These are phyloP conservation scores for Pezicula neosporulosa DNA, from an alignment of 2,329 filamentous ascomycete species.

Conservation along the genomic window DNA sequence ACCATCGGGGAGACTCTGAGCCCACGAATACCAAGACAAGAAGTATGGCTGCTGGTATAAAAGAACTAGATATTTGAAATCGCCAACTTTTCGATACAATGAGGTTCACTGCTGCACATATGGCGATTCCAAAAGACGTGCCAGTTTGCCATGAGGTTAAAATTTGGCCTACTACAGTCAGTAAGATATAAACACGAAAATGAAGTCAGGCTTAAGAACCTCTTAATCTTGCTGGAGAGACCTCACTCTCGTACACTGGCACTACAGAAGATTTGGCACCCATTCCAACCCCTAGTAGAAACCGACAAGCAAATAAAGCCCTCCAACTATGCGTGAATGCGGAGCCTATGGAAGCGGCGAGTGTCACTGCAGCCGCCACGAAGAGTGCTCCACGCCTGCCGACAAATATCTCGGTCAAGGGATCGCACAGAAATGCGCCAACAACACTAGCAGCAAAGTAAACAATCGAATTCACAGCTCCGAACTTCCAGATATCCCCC, in stretches of 20 bases:
- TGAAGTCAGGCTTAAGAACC: constrained; percentile 49
- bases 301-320: constrained; percentile 66
- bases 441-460: constrained; percentile 17
- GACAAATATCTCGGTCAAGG: constrained; percentile 63
- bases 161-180: background rate
- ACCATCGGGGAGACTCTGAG: constrained; percentile 61
- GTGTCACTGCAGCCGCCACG: constrained; percentile 60
- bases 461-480: background rate
- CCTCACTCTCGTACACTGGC: constrained; percentile 65
- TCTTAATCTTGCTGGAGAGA: constrained; percentile 46
- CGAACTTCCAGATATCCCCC: background rate
- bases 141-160: constrained; percentile 83
- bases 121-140: constrained; percentile 59
- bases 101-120: constrained; percentile 60
- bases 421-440: constrained; percentile 65
- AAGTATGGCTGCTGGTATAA: constrained; percentile 57
- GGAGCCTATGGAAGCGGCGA: constrained; percentile 65
- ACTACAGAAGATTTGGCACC: constrained; percentile 68
- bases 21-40: constrained; percentile 60
- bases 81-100: constrained; percentile 46
- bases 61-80: constrained; percentile 49
- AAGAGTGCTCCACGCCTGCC: constrained; percentile 71
- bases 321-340: constrained; percentile 70
- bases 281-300: constrained; percentile 72
- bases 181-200: constrained; percentile 21